Base-by-base conservation (phyloP, 129 eudicot genomes). In the Chrysanthemum makinoi region DNA sequence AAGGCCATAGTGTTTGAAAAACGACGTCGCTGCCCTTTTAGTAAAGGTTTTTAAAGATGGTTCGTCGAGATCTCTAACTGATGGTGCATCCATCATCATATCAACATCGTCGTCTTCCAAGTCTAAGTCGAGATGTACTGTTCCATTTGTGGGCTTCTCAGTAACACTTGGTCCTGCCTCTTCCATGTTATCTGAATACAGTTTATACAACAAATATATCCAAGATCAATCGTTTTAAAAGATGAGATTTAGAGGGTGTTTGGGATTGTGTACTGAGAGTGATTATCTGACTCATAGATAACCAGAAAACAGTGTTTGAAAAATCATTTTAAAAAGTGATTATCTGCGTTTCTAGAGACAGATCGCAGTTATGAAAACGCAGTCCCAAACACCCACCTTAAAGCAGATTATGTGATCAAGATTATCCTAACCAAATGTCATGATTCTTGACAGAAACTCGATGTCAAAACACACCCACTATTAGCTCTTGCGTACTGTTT, bases 1-100 rank as follows among this genome's bases (percentile, higher is more conserved):
- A 54, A 91, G 77, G n/a, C 97, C 97, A 54, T 86, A 82, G 61
- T 88, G 89, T 52, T 77, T 76, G 60, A 88, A 91, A 68, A 91
- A 88, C 2, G 84, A 65, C 0, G 77, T 49, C 0, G 96, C 63
- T 22, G 96, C 94, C 70, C 81, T 79, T 65, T 62, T 86, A 65
- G 81, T 72, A 55, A 91, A 88, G 12, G 16, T 77, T 57, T 70
- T 88, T 46, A 91, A 17, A 54, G 50, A 75, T 1, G 48, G 52
- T 77, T 79, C 78, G 3, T 79, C 85, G 2, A 90, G 66, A 47
- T 71, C 96, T 66, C 66, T 68, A 13, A 86, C 35, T 18, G 83
- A 70, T 16, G 73, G 72, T n/a, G 20, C 55, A 14, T 68, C 81
- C 77, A 70, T 13, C 67, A 67, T 78, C 22, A 77, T 60, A 14